Base-by-base conservation (phyloP, 352 stramenopile species). In the Pythium myriotylum region DNA sequence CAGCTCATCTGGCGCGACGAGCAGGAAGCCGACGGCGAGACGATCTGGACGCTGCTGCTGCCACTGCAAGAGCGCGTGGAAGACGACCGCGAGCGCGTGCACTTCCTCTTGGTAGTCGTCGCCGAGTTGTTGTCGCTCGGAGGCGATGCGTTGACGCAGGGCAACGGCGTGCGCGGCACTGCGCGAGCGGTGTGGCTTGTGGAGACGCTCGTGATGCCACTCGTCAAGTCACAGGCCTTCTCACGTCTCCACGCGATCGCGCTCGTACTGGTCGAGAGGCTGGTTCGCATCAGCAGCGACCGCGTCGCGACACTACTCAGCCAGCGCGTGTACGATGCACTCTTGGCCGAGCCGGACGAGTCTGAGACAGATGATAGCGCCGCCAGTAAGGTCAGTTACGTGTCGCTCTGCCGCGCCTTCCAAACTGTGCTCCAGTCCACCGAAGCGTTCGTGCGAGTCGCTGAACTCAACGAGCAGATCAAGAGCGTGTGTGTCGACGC, bases 401-500 rank as follows among this genome's bases (percentile, higher is more conserved):
- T 68, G 8, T 74, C 82, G 35, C 53, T 91, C 7, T 88, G 82
- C 33, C 58, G 62, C 9, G 62, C 86, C 27, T 58, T 88, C 45
- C 65, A 85, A 54, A 27, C 87, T 26, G 62, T 58, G 5, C 27
- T 70, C 4, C 39, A 60, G 10, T 56, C 54, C 39, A 63, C 40
- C 4, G 54, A 62, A 12, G 62, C 54, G 32, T n/a, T 62, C 49
- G 33, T 65, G 62, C 69, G 22, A 42, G 66, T 40, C 19, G 19
- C 16, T 48, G 67, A 26, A 13, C 33, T 55, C 9, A 61, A 41
- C 22, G 17, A 42, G 24, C 50, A 64, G 17, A 52, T 67, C 12
- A 57, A 77, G 52, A 49, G 63, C 12, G 55, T 89, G 24, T 89
- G 77, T 55, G 33, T 61, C 14, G 23, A 65, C 13, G 79, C 79